Base-by-base conservation (phyloP, 2,329 filamentous ascomycete species). In the Leptographium lundbergii region DNA sequence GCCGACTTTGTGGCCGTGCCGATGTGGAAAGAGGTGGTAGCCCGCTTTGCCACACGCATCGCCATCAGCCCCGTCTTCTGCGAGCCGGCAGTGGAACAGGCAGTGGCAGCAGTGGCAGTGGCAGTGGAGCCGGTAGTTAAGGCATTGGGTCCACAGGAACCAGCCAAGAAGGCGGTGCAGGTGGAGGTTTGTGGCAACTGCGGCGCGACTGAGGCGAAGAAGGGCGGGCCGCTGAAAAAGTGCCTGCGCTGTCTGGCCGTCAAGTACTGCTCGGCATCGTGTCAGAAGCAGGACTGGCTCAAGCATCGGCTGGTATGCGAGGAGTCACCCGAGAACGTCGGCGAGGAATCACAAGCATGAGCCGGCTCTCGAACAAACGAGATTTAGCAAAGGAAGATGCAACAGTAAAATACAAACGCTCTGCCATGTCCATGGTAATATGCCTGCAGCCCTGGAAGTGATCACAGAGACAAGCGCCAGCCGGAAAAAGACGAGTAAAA, bases 31-130 rank as follows among this genome's bases (percentile, higher is more conserved):
- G 69, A 66, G 10, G 72, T 72, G 13, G 69, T 70, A 1, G 66
- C 67, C 11, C 67, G 70, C 58, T 69, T 75, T 55, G 74, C 77
- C 32, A 80, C 82, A 32, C 75, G 84, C 6, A 70, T 82, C 6
- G 81, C 80, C 5, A 80, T 86, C 63, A 84, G 81, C 59, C 80
- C 80, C 0, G 69, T 72, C 0, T 86, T 75, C 65, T 69, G 77
- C 10, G 70, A 72, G 25, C 71, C 72, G 0, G 70, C 73, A 11
- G 72, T 76, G 1, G 77, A 79, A 63, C 67, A 4, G 39, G 39
- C 39, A 9, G 39, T 42, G 39, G 39, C 19, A 13, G 39, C 39
- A 9, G 39, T 42, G 39, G 39, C 13, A 19, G 11, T 42, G 42
- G 6, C 42, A 9, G 42, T 45, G 19, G 42, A 45, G 42, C 42